phyloP scores from a whole-genome alignment of 768 basidiomycete species.

The Lyophyllum shimeji region DNA sequence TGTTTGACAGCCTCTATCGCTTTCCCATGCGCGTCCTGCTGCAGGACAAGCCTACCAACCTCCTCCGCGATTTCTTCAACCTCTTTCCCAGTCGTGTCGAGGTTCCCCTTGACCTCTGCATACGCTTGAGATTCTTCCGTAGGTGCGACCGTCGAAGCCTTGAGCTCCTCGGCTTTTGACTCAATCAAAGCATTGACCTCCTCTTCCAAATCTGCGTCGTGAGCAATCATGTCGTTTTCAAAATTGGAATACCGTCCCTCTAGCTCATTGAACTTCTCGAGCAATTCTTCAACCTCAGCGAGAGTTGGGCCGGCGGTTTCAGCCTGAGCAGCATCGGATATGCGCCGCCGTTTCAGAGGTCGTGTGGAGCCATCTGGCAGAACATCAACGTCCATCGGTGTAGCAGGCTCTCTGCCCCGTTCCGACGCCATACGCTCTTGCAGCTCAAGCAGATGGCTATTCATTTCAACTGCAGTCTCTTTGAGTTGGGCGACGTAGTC shows the following conservation, averaged over 20 bases:
- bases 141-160: neutral
- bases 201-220: constrained; percentile 18
- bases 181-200: constrained; percentile 21
- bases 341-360: constrained; percentile 30
- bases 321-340: constrained; percentile 9
- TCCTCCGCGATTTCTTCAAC: constrained; percentile 20
- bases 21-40: constrained; percentile 9
- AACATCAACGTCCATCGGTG: constrained; percentile 15
- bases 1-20: constrained; percentile 2
- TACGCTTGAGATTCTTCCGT: neutral
- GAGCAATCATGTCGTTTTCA: constrained; percentile 22
- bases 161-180: constrained; percentile 17
- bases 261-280: constrained; percentile 17
- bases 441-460: constrained; percentile 17
- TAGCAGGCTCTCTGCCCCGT: neutral
- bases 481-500: constrained; percentile 21
- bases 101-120: constrained; percentile 8
- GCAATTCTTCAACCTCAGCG: constrained; percentile 16
- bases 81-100: constrained; percentile 20
- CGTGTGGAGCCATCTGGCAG: constrained; percentile 10
- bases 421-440: constrained; percentile 6
- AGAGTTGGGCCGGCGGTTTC: constrained; percentile 1
- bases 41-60: constrained; percentile 16
- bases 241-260: constrained; percentile 18
- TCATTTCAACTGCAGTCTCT: constrained; percentile 21